These are phyloP conservation scores for Ophiocordyceps camponoti-leonardi DNA, from an alignment of 2,329 filamentous ascomycete species.

Conservation along the genomic window DNA sequence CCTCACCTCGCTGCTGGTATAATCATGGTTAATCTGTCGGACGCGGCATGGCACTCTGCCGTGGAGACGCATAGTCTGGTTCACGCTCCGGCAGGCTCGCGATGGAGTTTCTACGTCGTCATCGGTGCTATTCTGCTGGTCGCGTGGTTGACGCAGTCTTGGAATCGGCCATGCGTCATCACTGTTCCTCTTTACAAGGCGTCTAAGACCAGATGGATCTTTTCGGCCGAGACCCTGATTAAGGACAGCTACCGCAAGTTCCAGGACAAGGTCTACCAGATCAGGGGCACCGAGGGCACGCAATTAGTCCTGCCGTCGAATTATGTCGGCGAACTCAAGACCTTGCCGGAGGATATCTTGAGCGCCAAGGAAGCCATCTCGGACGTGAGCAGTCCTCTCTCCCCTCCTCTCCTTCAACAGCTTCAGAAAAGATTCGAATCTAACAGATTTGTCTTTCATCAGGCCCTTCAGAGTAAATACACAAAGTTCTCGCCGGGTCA, in stretches of 20 bases:
- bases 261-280: conserved; percentile 29
- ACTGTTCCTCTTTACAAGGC: conserved; percentile 29
- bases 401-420: background rate
- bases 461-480: conserved; percentile 33
- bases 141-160: conserved; percentile 20
- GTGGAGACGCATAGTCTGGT: background rate
- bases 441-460: background rate
- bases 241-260: conserved; percentile 34
- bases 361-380: conserved; percentile 30
- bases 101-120: conserved; percentile 23
- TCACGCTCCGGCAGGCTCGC: background rate
- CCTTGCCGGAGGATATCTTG: conserved; percentile 27
- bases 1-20: background rate
- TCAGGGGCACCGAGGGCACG: conserved; percentile 31
- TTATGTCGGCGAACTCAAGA: conserved; percentile 27
- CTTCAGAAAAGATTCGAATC: background rate
- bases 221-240: conserved; percentile 28
- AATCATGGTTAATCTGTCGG: background rate
- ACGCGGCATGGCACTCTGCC: background rate
- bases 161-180: conserved; percentile 10
- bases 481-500: conserved; percentile 30
- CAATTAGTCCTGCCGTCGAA: conserved; percentile 28
- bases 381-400: conserved; percentile 16
- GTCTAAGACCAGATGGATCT: conserved; percentile 31
- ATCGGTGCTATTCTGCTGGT: conserved; percentile 17